Base-by-base conservation (phyloP, 148 eudicot species). In the Persicaria tinctoria region DNA sequence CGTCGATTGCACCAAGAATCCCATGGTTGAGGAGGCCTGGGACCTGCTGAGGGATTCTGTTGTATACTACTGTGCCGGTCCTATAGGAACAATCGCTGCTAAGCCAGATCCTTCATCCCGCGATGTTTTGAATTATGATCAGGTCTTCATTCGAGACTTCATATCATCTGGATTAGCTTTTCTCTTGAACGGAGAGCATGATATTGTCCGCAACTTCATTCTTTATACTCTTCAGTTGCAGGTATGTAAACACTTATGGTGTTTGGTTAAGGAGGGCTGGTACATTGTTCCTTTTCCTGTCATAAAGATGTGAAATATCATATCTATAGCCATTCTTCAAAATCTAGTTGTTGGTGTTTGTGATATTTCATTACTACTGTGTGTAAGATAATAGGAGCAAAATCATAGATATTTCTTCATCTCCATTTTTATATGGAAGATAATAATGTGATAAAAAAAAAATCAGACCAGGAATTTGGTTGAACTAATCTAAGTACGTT, bases 21-120 rank as follows among this genome's bases (percentile, higher is more conserved):
- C 86, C 49, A 75, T 85, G 62, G 91, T 83, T 80, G 86, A 86
- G 46, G 95, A 90, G 77, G 92, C 92, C 10, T 90, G 92, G 96
- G 80, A 78, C 4, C 72, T 88, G 13, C 77, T 90, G 53, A 79
- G 85, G 72, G 87, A 84, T 78, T 85, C 96, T n/a, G 51, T 90
- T 64, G 90, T 88, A 53, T 48, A 80, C 71, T 90, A 90, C 78
- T 90, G 91, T 74, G 85, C 85, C 27, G 85, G 88, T 75, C 94
- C 91, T 56, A 80, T 87, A 32, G 94, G 94, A 74, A 90, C 94
- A 20, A 84, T 87, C 73, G 94, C 94, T 77, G 95, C 95, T 41
- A 84, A 81, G 51, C 16, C 70, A 6, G 95, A 90, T 70, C 87
- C 92, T 5, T 81, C 85, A 38, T 64, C 80, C 77, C 73, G 87